A percentile compares a stretch with the other conserved stretches of the same genome.
Evolutionary conservation across 805 yeast species (phyloP).

Genomic region (Candida nanaspora): DNA sequence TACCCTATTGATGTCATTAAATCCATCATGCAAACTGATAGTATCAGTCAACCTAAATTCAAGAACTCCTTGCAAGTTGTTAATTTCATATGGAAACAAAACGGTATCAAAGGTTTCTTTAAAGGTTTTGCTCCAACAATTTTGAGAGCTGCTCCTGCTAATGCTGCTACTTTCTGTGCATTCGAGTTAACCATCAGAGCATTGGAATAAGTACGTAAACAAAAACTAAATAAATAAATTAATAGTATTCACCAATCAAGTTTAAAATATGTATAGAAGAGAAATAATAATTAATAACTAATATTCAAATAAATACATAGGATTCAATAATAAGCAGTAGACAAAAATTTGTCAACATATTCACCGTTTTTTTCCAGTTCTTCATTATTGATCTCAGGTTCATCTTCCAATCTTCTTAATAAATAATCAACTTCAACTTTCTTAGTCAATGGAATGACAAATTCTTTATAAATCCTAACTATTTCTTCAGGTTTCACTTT

Average conservation of each 20-base stretch:
- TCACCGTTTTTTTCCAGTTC: constrained; percentile 11
- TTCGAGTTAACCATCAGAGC: constrained; percentile 85
- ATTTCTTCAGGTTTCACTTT: constrained; percentile 78
- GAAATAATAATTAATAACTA: neutral
- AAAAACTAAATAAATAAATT: constrained; percentile 1
- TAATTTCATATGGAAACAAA: constrained; percentile 40
- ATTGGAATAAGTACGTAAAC: constrained; percentile 18
- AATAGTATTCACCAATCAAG: too few relatives aligned
- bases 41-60: constrained; percentile 51
- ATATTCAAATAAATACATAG: neutral
- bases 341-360: constrained; percentile 16
- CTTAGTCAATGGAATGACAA: constrained; percentile 89
- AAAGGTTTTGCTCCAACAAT: constrained; percentile 91
- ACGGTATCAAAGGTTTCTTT: constrained; percentile 74
- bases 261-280: too few relatives aligned
- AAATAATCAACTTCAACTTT: constrained; percentile 92
- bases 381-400: constrained; percentile 23
- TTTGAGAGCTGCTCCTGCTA: constrained; percentile 96
- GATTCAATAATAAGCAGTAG: constrained; percentile 14
- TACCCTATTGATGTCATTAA: constrained; percentile 92
- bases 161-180: constrained; percentile 93
- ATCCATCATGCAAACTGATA: constrained; percentile 79
- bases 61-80: constrained; percentile 54
- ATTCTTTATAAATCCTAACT: constrained; percentile 77
- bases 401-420: constrained; percentile 69